Percentiles rank a stretch among this genome's conserved stretches.
These are phyloP conservation scores for Nakataea oryzae DNA, from an alignment of 2,329 filamentous ascomycete species.

Conservation along the genomic window DNA sequence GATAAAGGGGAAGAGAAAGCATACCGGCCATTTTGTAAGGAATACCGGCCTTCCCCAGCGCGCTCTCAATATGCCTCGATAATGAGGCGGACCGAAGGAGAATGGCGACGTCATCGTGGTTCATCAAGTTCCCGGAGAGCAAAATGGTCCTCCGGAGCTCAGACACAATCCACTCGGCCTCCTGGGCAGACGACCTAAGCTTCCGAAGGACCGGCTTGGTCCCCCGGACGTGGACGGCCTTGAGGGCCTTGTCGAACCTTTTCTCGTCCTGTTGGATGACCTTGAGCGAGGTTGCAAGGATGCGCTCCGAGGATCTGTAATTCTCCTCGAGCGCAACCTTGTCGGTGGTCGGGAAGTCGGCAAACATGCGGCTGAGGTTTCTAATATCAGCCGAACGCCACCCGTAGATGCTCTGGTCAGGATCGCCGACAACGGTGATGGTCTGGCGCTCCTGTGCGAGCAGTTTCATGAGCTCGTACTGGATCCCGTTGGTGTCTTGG, in stretches of 20 bases:
- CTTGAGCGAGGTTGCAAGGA: constrained; percentile 67
- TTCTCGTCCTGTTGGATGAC: constrained; percentile 85
- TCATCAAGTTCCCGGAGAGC: constrained; percentile 65
- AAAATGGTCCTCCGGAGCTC: constrained; percentile 65
- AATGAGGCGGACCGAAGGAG: constrained; percentile 75
- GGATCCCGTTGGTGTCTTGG: constrained; percentile 90
- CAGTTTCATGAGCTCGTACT: constrained; percentile 88
- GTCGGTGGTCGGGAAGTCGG: constrained; percentile 65
- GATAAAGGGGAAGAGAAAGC: constrained; percentile 9
- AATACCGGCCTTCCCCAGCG: constrained; percentile 69
- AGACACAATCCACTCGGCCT: constrained; percentile 80
- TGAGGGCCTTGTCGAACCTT: constrained; percentile 68
- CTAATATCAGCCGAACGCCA: constrained; percentile 89
- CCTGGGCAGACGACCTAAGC: constrained; percentile 56
- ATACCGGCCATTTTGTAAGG: constrained; percentile 82
- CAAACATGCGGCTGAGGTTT: constrained; percentile 71
- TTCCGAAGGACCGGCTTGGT: constrained; percentile 71
- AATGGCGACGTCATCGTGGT: constrained; percentile 71
- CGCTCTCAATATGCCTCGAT: constrained; percentile 77
- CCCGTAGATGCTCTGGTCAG: constrained; percentile 95
- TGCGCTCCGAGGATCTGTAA: constrained; percentile 82
- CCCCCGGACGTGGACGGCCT: constrained; percentile 71
- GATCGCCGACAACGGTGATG: constrained; percentile 94
- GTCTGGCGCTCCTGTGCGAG: constrained; percentile 62
- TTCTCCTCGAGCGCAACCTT: constrained; percentile 87